These are phyloP conservation scores for Zygoascus ofunaensis DNA, from an alignment of 805 yeast genomes.

Conservation along the genomic window DNA sequence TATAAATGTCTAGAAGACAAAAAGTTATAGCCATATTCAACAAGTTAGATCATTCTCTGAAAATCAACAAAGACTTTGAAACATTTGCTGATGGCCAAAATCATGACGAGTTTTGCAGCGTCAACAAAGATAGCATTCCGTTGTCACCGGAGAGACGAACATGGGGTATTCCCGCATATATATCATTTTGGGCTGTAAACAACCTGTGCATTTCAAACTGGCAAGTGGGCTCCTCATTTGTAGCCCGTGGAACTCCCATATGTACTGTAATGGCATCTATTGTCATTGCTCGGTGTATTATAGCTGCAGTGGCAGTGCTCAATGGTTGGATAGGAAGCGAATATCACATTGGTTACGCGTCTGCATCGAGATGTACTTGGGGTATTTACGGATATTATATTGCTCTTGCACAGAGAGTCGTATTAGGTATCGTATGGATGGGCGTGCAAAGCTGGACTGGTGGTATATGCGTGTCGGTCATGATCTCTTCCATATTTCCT, in stretches of 20 bases:
- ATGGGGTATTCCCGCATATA: constrained; percentile 38
- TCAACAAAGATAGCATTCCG: constrained; percentile 34
- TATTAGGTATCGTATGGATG: constrained; percentile 40
- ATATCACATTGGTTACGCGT: constrained; percentile 43
- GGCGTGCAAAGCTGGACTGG: constrained; percentile 41
- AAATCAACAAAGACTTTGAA: too few relatives aligned
- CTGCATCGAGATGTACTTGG: constrained; percentile 36
- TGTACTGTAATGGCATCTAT: constrained; percentile 38
- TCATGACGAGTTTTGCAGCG: constrained; percentile 11
- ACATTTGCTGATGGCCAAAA: constrained; percentile 6
- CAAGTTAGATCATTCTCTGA: neutral
- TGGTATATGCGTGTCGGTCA: constrained; percentile 32
- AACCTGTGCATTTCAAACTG: constrained; percentile 34
- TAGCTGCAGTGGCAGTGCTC: constrained; percentile 33
- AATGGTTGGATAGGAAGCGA: constrained; percentile 42
- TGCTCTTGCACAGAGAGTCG: constrained; percentile 37
- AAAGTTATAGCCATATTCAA: neutral
- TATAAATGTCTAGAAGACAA: neutral
- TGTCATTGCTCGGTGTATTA: constrained; percentile 35
- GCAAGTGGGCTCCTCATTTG: constrained; percentile 35
- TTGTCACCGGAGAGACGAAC: constrained; percentile 37
- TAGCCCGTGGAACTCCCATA: constrained; percentile 37
- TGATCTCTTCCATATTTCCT: constrained; percentile 24
- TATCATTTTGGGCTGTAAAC: constrained; percentile 19
- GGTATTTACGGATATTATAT: constrained; percentile 40